Evolutionary conservation across 192 early-diverging fungal species (phyloP).

Genomic region (Coemansia sp.): DNA sequence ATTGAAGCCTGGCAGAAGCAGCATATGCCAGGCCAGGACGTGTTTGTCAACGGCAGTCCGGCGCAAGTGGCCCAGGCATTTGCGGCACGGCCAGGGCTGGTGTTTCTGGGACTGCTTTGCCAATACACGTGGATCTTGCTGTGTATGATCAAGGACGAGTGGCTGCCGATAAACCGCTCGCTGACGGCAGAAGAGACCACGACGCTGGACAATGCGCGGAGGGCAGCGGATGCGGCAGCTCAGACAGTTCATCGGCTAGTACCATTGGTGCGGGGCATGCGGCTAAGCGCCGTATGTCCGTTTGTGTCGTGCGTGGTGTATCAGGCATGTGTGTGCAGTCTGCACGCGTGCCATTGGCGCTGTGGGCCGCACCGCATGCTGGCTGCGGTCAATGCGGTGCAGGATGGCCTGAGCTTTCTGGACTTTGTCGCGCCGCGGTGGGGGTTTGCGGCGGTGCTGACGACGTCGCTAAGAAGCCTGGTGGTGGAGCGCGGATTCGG

Average conservation of each 20-base stretch:
- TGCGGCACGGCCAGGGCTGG: slow-evolving; percentile 5
- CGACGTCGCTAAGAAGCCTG: slow-evolving; percentile 32
- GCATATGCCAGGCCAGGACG: slow-evolving; percentile 20
- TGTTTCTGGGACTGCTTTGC: slow-evolving; percentile 31
- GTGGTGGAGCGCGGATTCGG: slow-evolving; percentile 48
- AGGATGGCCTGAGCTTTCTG: slow-evolving; percentile 32
- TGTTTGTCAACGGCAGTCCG: slow-evolving; percentile 20
- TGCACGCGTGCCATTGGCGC: slow-evolving; percentile 33
- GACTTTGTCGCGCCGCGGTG: slow-evolving; percentile 39
- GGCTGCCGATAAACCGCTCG: slow-evolving; percentile 24
- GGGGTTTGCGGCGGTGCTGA: slow-evolving; percentile 38
- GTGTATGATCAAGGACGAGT: slow-evolving; percentile 45
- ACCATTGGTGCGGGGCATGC: slow-evolving; percentile 38
- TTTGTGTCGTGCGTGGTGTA: slow-evolving; percentile 41
- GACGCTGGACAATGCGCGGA: slow-evolving; percentile 31
- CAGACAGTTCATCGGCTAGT: slow-evolving; percentile 38
- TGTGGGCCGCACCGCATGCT: slow-evolving; percentile 16
- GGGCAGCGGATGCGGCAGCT: slow-evolving; percentile 21
- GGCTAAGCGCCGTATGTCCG: slow-evolving; percentile 27
- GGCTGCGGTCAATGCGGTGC: slow-evolving; percentile 25
- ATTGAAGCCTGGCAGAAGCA: slow-evolving; percentile 25
- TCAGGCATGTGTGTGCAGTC: slow-evolving; percentile 43
- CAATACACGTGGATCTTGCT: slow-evolving; percentile 41
- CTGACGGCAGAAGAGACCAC: slow-evolving; percentile 26
- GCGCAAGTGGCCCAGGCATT: slow-evolving; percentile 11